Base-by-base conservation (phyloP, 306 rosid genomes). In the Cajanus cajan region DNA sequence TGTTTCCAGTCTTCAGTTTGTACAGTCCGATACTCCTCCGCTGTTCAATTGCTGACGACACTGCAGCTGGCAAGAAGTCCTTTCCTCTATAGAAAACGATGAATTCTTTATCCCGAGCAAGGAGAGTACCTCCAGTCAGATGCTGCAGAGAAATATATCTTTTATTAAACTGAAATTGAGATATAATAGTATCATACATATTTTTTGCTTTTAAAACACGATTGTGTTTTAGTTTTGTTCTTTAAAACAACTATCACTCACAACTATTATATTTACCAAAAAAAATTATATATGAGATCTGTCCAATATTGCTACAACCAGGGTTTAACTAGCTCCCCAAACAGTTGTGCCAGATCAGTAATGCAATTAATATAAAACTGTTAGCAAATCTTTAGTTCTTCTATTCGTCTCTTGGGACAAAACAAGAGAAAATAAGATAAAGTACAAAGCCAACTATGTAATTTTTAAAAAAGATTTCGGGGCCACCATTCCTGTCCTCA, bases 111-210 rank as follows among this genome's bases (percentile, higher is more conserved):
- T 92, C 92, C 74, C 97, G 94, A 74, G 97, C 82, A 85, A 94
- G 89, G 71, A 94, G 90, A 78, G 85, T 83, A 73, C 97, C 98
- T 66, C 97, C 98, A 74, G 98, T 94, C 83, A 94, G 86, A 71
- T 82, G 40, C 98, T 94, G 95, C 85, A 73, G 76, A 78, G 21
- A 77, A 84, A 62, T 68, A 59, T 41, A 86, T 66, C 48, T 47
- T 64, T 58, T 55, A 64, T 65, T 45, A 59, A 43, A 71, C 43
- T 58, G 71, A 24, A 64, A 48, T 55, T 19, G 37, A 76, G 76
- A 64, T 54, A 70, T 34, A 78, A 70, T 31, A 33, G 48, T 39
- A 45, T 78, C 28, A 59, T 15, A 63, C 43, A 51, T 11, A 0
- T 18, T 18, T 11, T 25, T 41, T 37, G 7, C 62, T 59, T 58